These are phyloP conservation scores for Populus trichocarpa DNA, from an alignment of 441 rosid species.

Conservation along the genomic window DNA sequence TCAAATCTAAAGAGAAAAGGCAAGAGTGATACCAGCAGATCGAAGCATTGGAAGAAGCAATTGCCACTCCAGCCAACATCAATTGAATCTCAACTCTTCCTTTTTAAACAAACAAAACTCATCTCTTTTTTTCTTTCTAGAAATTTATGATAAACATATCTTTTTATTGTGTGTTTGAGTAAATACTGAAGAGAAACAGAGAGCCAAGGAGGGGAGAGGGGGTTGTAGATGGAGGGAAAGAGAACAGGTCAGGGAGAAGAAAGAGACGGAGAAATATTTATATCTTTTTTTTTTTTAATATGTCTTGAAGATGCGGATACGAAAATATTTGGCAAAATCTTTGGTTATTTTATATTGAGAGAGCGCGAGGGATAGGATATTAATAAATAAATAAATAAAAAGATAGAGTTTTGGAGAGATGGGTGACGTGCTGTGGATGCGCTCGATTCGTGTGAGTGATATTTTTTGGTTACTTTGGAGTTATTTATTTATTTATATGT, in stretches of 20 bases:
- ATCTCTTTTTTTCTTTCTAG: neutral
- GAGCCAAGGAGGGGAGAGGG: neutral
- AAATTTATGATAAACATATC: neutral
- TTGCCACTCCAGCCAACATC: slow-evolving; percentile 20
- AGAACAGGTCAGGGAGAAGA: neutral
- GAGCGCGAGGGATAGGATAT: too few relatives aligned
- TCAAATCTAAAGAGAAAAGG: neutral
- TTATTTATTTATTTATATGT: too few relatives aligned
- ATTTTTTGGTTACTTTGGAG: neutral
- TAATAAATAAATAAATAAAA: too few relatives aligned
- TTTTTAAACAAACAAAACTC: neutral
- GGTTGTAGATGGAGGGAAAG: neutral
- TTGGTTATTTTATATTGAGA: too few relatives aligned
- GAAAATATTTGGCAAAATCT: neutral
- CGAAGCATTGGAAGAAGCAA: slow-evolving; percentile 41
- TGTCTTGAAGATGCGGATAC: neutral
- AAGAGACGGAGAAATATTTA: neutral
- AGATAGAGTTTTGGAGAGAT: neutral
- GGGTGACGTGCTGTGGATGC: neutral
- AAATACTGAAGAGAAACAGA: neutral
- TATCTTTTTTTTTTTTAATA: neutral
- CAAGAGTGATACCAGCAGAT: slow-evolving; percentile 57
- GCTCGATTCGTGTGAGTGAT: neutral
- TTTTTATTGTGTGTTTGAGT: neutral
- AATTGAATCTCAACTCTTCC: slow-evolving; percentile 41